Base-by-base conservation (phyloP, 148 eudicot species). In the Vaccinium corymbosum region DNA sequence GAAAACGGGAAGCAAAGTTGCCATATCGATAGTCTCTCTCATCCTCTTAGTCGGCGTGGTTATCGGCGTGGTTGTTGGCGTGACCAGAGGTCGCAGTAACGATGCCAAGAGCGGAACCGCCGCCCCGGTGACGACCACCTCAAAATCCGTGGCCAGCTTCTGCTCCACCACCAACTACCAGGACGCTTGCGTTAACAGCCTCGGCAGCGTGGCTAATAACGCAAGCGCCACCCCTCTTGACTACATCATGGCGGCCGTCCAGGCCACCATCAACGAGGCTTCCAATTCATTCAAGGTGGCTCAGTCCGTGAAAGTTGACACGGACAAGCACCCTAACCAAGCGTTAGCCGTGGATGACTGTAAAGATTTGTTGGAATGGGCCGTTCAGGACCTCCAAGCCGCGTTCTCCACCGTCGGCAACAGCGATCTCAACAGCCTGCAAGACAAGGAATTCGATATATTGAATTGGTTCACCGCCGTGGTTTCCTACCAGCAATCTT, bases 391-490 rank as follows among this genome's bases (percentile, higher is more conserved):
- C 38, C 89, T 94, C 8, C 78, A 87, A 13, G 92, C 86, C 9
- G 86, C 91, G 1, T 76, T 89, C 11, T 79, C 83, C 4, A 62
- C 76, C 55, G 88, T 91, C 0, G 88, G 90, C 1, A 84, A 87
- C 8, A 81, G 86, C 61, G 27, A 79, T 1, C 7, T 87, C 7
- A 89, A 90, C 78, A 79, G 85, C 12, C 77, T 86, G 4, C 27
- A 79, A 0, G 89, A 83, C 4, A 62, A 83, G 15, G 83, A 83
- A 6, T 86, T 85, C 59, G 91, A 90, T 3, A 85, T 94, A 32
- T 84, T 86, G 62, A 80, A 88, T 46, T 93, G 94, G 92, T 84
- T 94, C 7, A 90, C 87, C 17, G 96, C 92, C 0, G 92, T 89
- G 7, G 56, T 86, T 32, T 86, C 91, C 1, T 91, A 89, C 86